A percentile compares a stretch with the other conserved stretches of the same genome.
Evolutionary conservation across 2,329 filamentous ascomycete genomes (phyloP).

Genomic region (Neobulgaria alba): DNA sequence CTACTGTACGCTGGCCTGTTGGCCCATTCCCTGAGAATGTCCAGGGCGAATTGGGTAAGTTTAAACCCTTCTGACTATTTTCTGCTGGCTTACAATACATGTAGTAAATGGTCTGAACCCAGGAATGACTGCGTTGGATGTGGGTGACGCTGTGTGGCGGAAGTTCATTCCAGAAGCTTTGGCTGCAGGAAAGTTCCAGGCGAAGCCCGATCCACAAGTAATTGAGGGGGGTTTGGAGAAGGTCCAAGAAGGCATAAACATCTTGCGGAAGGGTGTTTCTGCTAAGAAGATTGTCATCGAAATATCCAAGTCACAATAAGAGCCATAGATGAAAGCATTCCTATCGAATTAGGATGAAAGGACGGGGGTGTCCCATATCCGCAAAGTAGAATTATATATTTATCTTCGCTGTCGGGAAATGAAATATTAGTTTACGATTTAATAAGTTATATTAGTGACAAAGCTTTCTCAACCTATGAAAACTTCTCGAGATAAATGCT

Average conservation of each 20-base stretch:
- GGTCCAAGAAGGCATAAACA: slow-evolving; percentile 34
- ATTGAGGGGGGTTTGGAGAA: slow-evolving; percentile 35
- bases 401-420: no score
- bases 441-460: no score
- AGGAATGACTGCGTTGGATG: slow-evolving; percentile 25
- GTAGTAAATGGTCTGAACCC: slow-evolving; percentile 22
- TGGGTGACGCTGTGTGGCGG: slow-evolving; percentile 30
- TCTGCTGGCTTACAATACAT: slow-evolving; percentile 1
- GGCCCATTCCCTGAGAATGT: slow-evolving; percentile 19
- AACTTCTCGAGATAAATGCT: no score
- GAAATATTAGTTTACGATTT: no score
- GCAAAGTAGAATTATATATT: no score
- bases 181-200: slow-evolving; percentile 28
- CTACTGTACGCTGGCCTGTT: slow-evolving; percentile 10
- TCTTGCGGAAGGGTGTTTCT: slow-evolving; percentile 32
- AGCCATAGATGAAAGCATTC: no score
- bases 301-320: no score
- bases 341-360: no score
- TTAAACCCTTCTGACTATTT: neutral
- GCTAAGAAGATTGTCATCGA: slow-evolving; percentile 32
- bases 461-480: no score
- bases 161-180: slow-evolving; percentile 34
- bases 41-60: slow-evolving; percentile 21
- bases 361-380: no score
- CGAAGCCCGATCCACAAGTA: slow-evolving; percentile 33